These are phyloP conservation scores for Xenosphaeropsis pyriputrescens DNA, from an alignment of 2,329 filamentous ascomycete genomes.

Conservation along the genomic window DNA sequence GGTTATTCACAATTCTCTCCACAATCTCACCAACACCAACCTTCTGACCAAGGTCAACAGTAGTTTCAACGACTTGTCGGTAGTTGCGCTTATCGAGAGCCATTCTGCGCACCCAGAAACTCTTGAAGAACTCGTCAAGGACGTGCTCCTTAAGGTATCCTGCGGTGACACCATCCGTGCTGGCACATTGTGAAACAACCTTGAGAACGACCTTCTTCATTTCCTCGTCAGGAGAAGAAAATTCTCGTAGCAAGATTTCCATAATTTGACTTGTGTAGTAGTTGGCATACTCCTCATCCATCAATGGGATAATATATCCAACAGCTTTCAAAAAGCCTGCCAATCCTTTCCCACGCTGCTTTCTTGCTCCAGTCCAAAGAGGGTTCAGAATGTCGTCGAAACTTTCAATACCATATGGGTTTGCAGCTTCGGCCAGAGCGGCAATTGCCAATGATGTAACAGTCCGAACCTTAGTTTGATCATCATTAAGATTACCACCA, in stretches of 20 bases:
- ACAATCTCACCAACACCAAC: constrained; percentile 95
- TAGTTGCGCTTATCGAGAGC: constrained; percentile 96
- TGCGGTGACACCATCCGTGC: constrained; percentile 87
- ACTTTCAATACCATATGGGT: constrained; percentile 97
- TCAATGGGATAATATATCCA: constrained; percentile 93
- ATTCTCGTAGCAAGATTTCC: constrained; percentile 93
- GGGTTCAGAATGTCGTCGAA: constrained; percentile 97
- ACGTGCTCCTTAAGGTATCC: constrained; percentile 93
- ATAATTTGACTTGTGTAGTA: constrained; percentile 99
- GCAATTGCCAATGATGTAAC: constrained; percentile 92
- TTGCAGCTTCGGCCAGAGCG: constrained; percentile 86
- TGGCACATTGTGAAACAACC: constrained; percentile 89
- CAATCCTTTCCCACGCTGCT: constrained; percentile 90
- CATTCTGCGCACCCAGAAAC: constrained; percentile 96
- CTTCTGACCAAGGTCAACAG: constrained; percentile 92
- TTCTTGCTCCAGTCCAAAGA: constrained; percentile 88
- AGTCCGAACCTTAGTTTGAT: constrained; percentile 94
- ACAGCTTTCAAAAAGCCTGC: constrained; percentile 95
- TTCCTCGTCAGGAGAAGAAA: constrained; percentile 92
- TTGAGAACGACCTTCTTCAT: constrained; percentile 99
- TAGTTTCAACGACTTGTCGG: constrained; percentile 93
- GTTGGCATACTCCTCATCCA: constrained; percentile 99
- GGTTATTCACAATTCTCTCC: constrained; percentile 81
- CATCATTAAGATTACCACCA: constrained; percentile 87
- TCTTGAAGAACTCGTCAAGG: constrained; percentile 93